Percentiles rank a stretch among this genome's conserved stretches.
Evolutionary conservation across 192 early-diverging fungal species (phyloP).

Genomic region (Coemansia sp.): DNA sequence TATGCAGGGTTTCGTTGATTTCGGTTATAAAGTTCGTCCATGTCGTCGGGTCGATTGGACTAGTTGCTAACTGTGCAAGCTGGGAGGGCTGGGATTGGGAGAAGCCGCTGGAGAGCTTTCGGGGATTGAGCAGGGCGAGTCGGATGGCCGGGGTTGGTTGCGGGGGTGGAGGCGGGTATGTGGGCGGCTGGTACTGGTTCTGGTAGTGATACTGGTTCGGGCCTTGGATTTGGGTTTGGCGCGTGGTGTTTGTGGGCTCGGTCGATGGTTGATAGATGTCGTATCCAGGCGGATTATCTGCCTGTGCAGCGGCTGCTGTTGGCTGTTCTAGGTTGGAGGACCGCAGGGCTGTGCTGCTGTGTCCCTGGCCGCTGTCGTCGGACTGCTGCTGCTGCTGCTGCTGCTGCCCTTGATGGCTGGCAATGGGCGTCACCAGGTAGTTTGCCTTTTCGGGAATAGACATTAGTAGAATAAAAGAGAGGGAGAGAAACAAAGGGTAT

Average conservation of each 20-base stretch:
- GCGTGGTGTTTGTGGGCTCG: neutral
- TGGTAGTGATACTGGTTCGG: no score
- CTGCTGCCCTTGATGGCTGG: neutral
- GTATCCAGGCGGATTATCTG: neutral
- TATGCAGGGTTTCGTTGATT: slow-evolving; percentile 25
- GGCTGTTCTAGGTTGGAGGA: neutral
- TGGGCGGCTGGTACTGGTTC: neutral
- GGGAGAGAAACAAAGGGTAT: neutral
- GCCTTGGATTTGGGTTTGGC: no score
- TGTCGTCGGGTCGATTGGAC: slow-evolving; percentile 2
- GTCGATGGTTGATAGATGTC: neutral
- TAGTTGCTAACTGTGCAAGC: slow-evolving; percentile 7
- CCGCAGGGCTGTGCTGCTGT: neutral
- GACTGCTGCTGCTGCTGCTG: slow-evolving; percentile 6
- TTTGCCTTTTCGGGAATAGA: neutral
- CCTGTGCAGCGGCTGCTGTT: neutral
- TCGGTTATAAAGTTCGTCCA: slow-evolving; percentile 30
- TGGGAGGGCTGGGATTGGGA: slow-evolving; percentile 12
- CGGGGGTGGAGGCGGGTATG: no score
- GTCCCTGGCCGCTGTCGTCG: neutral
- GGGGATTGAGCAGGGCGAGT: slow-evolving; percentile 26
- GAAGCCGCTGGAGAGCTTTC: slow-evolving; percentile 29
- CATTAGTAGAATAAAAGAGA: neutral
- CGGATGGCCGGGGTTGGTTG: slow-evolving; percentile 6
- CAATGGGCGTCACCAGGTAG: neutral